These are phyloP conservation scores for Neofusicoccum kwambonambiense DNA, from an alignment of 2,329 filamentous ascomycete species.

Conservation along the genomic window DNA sequence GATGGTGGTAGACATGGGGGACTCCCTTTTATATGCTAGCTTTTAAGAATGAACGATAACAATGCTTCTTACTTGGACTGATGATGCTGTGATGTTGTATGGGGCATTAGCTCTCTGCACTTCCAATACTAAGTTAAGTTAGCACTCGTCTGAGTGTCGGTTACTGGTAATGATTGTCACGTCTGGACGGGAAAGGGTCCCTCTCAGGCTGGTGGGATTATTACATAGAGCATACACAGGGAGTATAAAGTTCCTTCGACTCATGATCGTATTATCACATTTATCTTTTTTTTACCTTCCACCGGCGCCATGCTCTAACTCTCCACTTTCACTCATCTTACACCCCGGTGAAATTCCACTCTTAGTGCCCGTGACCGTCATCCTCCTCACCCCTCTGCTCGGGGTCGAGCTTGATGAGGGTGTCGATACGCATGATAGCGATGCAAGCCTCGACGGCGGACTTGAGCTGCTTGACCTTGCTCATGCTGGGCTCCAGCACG, in stretches of 20 bases:
- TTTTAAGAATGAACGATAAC: no score
- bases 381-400: slow-evolving; percentile 73
- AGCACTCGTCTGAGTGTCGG: no score
- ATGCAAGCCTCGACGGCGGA: slow-evolving; percentile 98
- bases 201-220: not conserved
- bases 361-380: slow-evolving; percentile 80
- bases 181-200: no score
- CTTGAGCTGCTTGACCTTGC: slow-evolving; percentile 98
- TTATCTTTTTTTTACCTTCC: slow-evolving; percentile 4
- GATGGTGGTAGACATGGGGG: no score
- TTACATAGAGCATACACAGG: not conserved
- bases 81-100: no score
- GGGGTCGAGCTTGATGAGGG: slow-evolving; percentile 95
- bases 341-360: not conserved
- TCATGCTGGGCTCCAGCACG: slow-evolving; percentile 94
- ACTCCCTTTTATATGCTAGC: no score
- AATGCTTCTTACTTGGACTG: no score
- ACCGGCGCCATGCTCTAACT: slow-evolving; percentile 9
- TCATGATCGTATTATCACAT: slow-evolving; percentile 18
- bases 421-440: slow-evolving; percentile 99
- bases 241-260: not conserved
- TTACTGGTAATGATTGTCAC: no score
- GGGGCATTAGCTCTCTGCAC: no score
- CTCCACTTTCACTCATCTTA: not conserved
- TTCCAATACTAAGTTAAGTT: no score